Conservation (phyloP, 805 yeast species). For the Torulaspora gathmanii region DNA sequence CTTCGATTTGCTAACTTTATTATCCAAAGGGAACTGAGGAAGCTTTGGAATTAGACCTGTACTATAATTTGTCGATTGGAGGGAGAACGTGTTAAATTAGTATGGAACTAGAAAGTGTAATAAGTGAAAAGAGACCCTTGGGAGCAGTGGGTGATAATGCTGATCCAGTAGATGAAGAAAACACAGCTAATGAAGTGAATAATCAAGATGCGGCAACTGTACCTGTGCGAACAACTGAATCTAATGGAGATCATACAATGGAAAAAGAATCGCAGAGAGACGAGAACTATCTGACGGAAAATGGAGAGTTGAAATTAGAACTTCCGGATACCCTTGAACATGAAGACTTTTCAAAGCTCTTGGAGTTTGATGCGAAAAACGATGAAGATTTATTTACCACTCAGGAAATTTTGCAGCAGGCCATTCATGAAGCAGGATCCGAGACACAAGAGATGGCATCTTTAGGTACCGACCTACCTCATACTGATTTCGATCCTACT, state of each 20-base stretch:
- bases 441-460: slow-evolving; percentile 3
- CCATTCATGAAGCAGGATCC: slow-evolving; percentile 15
- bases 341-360: slow-evolving; percentile 31
- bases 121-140: slow-evolving; percentile 9
- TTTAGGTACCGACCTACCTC: slow-evolving; percentile 3
- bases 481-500: slow-evolving; percentile 13
- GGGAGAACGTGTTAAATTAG: background rate
- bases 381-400: slow-evolving; percentile 29
- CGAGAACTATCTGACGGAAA: slow-evolving; percentile 7
- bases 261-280: slow-evolving; percentile 5
- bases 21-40: background rate
- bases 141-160: slow-evolving; percentile 3
- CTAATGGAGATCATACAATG: background rate
- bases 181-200: background rate
- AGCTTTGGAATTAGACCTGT: too few relatives aligned
- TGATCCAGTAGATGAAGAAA: background rate
- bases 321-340: slow-evolving; percentile 26
- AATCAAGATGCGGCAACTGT: slow-evolving; percentile 1
- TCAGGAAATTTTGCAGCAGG: slow-evolving; percentile 17
- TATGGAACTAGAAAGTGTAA: slow-evolving; percentile 12
- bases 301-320: slow-evolving; percentile 23
- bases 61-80: too few relatives aligned
- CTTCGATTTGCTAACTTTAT: background rate
- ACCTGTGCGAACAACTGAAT: background rate
- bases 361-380: slow-evolving; percentile 33